These are phyloP conservation scores for Fusarium vanettenii DNA, from an alignment of 2,329 filamentous ascomycete genomes.

Conservation along the genomic window DNA sequence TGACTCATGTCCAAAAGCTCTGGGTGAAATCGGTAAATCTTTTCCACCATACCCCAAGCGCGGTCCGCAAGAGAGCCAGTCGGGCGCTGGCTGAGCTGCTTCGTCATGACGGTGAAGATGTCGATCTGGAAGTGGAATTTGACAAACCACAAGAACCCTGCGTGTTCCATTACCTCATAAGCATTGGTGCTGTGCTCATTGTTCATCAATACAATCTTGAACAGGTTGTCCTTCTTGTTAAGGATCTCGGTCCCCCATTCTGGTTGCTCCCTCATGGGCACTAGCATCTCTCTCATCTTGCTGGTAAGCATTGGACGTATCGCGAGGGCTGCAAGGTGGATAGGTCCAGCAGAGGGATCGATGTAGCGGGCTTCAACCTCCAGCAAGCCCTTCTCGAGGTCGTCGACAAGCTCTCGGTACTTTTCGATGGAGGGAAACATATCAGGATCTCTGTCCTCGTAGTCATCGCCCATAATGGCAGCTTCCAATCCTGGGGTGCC, in stretches of 20 bases:
- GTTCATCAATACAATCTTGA: constrained; percentile 63
- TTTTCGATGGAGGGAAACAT: constrained; percentile 50
- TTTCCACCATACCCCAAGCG: constrained; percentile 62
- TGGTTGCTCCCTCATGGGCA: constrained; percentile 58
- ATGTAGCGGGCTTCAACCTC: constrained; percentile 62
- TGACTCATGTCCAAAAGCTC: constrained; percentile 63
- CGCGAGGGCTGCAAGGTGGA: constrained; percentile 62
- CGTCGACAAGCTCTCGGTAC: constrained; percentile 55
- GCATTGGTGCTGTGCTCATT: constrained; percentile 60
- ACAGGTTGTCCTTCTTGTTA: constrained; percentile 63
- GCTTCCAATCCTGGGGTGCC: constrained; percentile 61
- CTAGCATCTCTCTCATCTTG: constrained; percentile 62
- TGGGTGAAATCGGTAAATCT: constrained; percentile 60
- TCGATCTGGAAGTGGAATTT: constrained; percentile 67
- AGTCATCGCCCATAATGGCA: constrained; percentile 59
- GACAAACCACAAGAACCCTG: constrained; percentile 67
- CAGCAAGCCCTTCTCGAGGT: constrained; percentile 56
- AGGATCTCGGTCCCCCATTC: constrained; percentile 64
- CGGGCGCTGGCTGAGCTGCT: constrained; percentile 62
- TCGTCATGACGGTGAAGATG: constrained; percentile 65
- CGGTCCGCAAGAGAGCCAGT: constrained; percentile 63
- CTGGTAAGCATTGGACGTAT: constrained; percentile 60
- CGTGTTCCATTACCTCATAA: constrained; percentile 56
- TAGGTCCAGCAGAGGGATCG: constrained; percentile 63
- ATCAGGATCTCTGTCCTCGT: constrained; percentile 43